Percentiles rank a stretch among this genome's conserved stretches.
Conservation (phyloP, 148 eudicot species). For the Cornus controversa region DNA sequence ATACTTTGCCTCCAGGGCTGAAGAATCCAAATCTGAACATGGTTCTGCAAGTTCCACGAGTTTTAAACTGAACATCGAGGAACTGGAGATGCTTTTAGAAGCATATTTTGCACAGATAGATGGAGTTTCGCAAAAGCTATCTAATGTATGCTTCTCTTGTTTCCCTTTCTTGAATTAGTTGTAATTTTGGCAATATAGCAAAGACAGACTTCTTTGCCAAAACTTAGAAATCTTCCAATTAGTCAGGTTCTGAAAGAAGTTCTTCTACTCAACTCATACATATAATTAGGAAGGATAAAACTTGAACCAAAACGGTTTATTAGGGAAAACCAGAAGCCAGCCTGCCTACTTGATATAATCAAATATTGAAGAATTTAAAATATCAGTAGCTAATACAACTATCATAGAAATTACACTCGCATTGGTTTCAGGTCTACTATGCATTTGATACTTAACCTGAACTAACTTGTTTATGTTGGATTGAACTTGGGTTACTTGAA, state of each 20-base stretch:
- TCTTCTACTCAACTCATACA: background rate
- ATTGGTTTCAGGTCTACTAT: background rate
- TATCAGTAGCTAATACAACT: no score
- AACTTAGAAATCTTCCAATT: background rate
- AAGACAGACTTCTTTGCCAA: background rate
- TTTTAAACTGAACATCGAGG: slow-evolving; percentile 48
- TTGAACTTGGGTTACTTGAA: background rate
- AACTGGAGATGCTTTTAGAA: slow-evolving; percentile 65
- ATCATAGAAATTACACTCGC: background rate
- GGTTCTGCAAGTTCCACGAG: slow-evolving; percentile 18
- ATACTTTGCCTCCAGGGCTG: slow-evolving; percentile 20
- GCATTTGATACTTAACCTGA: background rate
- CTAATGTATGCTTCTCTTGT: slow-evolving; percentile 33
- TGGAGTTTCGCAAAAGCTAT: slow-evolving; percentile 48
- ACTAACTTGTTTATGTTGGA: background rate
- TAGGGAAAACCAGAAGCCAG: background rate
- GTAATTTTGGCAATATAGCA: background rate
- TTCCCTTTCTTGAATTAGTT: background rate
- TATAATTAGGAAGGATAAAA: background rate
- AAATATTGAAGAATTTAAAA: no score
- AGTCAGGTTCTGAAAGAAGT: background rate
- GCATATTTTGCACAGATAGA: slow-evolving; percentile 70
- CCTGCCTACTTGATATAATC: no score
- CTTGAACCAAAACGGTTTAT: background rate
- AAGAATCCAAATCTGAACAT: slow-evolving; percentile 29